Conservation (phyloP, 139 green algal genomes). For the Coccomyxa sp. region DNA sequence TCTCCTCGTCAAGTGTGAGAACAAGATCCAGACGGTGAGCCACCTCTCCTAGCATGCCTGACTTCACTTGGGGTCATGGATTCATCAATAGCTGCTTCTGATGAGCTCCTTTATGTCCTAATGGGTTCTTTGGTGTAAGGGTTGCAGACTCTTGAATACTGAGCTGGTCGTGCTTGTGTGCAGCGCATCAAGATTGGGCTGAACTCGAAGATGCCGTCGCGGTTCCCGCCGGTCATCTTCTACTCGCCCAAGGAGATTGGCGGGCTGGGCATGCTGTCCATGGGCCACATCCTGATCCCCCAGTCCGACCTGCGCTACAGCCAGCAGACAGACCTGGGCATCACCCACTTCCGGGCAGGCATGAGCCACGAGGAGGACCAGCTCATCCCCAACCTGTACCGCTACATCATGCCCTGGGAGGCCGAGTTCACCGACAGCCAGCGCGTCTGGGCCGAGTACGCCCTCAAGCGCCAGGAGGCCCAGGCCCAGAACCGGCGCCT, state of each 20-base stretch:
- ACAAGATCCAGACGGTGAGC: slow-evolving; percentile 97
- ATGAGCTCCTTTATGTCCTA: not conserved
- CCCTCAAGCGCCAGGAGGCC: slow-evolving; percentile 92
- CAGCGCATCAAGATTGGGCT: slow-evolving; percentile 94
- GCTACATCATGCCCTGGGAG: slow-evolving; percentile 97
- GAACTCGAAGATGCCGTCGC: slow-evolving; percentile 97
- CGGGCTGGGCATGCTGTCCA: slow-evolving; percentile 98
- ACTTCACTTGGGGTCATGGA: not conserved
- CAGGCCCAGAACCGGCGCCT: slow-evolving; percentile 67
- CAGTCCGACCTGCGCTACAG: slow-evolving; percentile 91
- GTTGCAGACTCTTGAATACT: not conserved
- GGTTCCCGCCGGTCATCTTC: slow-evolving; percentile 97
- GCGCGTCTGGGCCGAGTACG: slow-evolving; percentile 98
- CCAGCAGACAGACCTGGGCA: slow-evolving; percentile 94
- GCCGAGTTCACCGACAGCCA: slow-evolving; percentile 96
- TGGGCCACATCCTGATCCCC: slow-evolving; percentile 99
- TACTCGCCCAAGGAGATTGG: slow-evolving; percentile 99
- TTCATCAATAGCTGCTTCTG: not conserved
- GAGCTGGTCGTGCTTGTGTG: slow-evolving; percentile 8
- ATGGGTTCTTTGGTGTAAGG: not conserved
- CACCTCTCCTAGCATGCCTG: not conserved
- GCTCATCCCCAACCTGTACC: slow-evolving; percentile 99
- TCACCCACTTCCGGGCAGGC: slow-evolving; percentile 95
- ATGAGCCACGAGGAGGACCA: slow-evolving; percentile 99
- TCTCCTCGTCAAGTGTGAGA: slow-evolving; percentile 99